These are phyloP conservation scores for Cucurbita pepo DNA, from an alignment of 306 rosid species.

Conservation along the genomic window DNA sequence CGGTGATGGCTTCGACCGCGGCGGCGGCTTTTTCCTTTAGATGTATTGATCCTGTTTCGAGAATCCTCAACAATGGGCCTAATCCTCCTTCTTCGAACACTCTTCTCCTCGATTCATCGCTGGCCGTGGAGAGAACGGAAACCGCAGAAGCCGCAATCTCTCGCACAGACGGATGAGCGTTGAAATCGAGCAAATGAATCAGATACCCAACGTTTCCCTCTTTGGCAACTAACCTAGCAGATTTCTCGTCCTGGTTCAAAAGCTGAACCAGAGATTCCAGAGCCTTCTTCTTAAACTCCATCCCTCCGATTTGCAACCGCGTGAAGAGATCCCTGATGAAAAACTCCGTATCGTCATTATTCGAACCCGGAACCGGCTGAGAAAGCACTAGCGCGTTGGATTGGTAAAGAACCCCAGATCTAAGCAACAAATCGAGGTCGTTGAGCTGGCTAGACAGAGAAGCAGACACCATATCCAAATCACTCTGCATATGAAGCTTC, in stretches of 20 bases:
- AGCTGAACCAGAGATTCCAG: conserved; percentile 38
- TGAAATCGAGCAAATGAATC: conserved; percentile 33
- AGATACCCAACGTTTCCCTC: conserved; percentile 29
- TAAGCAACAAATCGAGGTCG: conserved; percentile 37
- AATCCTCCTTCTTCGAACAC: conserved; percentile 42
- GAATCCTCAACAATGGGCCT: conserved; percentile 27
- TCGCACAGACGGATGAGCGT: conserved; percentile 17
- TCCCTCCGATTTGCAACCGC: conserved; percentile 39
- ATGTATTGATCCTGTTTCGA: conserved; percentile 23
- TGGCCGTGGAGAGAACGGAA: conserved; percentile 22
- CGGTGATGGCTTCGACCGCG: conserved; percentile 33
- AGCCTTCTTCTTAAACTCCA: conserved; percentile 40
- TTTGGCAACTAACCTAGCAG: conserved; percentile 16
- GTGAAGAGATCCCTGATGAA: conserved; percentile 39
- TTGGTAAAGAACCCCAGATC: conserved; percentile 45
- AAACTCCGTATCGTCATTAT: conserved; percentile 19
- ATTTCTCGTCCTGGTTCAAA: conserved; percentile 19
- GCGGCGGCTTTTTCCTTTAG: conserved; percentile 29
- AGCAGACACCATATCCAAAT: conserved; percentile 38
- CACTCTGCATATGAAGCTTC: conserved; percentile 49
- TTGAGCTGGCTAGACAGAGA: conserved; percentile 26
- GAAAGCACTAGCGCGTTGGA: conserved; percentile 45
- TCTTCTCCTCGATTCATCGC: conserved; percentile 23
- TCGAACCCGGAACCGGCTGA: conserved; percentile 29
- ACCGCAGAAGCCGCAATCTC: conserved; percentile 28